Base-by-base conservation (phyloP, 2,329 filamentous ascomycete species). In the Epicoccum nigrum region DNA sequence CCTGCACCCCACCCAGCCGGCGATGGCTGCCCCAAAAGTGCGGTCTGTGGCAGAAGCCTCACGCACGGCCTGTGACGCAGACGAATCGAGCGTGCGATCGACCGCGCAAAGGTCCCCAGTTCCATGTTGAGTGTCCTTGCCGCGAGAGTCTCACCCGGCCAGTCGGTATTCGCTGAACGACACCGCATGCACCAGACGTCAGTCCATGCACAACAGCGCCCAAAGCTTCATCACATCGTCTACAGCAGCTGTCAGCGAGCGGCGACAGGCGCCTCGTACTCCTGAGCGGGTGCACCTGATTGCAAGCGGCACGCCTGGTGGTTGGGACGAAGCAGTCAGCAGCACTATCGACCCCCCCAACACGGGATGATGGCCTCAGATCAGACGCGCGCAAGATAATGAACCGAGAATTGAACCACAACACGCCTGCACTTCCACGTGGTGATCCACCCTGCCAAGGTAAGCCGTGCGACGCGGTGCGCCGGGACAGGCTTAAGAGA, bases 361-460 rank as follows among this genome's bases (percentile, higher is more conserved):
- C 20, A 44, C 43, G 25, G 49, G 27, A 38, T 34, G 34, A 32
- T 30, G 37, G 40, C 37, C 42, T 47, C 49, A 47, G 51, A 54
- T 45, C 56, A 62, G 59, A 62, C 57, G 59, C 61, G 54, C 58
- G 60, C 59, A 61, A 62, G 49, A 51, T 40, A 47, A 52, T 47
- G 34, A 43, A 52, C 53, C 37, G 53, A 49, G 27, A 39, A 49
- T 52, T 45, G 47, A 40, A 49, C 50, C 48, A 55, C 43, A 39
- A 33, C 49, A 44, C 42, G 25, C 50, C 52, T 57, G 55, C 51
- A 37, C 50, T 54, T 58, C 69, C 69, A 72, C 69, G 69, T 72
- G 69, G 69, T 56, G 55, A 70, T 67, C 56, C 59, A 58, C 60
- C 55, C 57, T 59, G 59, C 63, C 60, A 25, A 55, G 43, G 38